Percentiles rank a stretch among this genome's conserved stretches.
Evolutionary conservation across 768 basidiomycete species (phyloP).

Genomic region (Epithele typhae): DNA sequence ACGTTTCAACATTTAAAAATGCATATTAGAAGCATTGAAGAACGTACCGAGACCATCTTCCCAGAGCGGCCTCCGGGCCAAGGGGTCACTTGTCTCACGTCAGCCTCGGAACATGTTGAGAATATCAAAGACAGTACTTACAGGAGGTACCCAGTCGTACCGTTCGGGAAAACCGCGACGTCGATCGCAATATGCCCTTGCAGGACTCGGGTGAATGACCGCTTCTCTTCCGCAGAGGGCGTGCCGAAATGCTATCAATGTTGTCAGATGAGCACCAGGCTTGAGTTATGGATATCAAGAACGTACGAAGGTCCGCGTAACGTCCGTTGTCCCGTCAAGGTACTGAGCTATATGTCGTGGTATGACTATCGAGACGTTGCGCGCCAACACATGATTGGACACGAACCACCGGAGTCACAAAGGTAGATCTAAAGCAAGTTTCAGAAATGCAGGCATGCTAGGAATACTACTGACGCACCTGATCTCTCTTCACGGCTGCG

Average conservation of each 20-base stretch:
- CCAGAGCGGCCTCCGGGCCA: slow-evolving; percentile 78
- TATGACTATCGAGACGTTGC: not conserved
- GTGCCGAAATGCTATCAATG: slow-evolving; percentile 77
- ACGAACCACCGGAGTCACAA: slow-evolving; percentile 82
- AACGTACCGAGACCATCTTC: slow-evolving; percentile 75
- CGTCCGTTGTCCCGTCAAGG: slow-evolving; percentile 92
- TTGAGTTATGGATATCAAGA: slow-evolving; percentile 16
- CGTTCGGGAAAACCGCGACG: slow-evolving; percentile 73
- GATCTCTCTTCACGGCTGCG: slow-evolving; percentile 69
- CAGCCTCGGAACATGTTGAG: not conserved
- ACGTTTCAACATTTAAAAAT: no score
- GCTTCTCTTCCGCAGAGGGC: slow-evolving; percentile 76
- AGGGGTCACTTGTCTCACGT: slow-evolving; percentile 60
- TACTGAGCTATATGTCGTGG: slow-evolving; percentile 58
- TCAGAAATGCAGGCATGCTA: no score
- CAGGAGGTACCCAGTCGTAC: slow-evolving; percentile 68
- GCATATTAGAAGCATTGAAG: no score
- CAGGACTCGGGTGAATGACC: slow-evolving; percentile 87
- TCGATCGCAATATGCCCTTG: slow-evolving; percentile 93
- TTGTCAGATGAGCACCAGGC: not conserved
- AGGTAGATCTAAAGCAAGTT: slow-evolving; percentile 70
- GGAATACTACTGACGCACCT: no score
- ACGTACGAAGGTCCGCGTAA: slow-evolving; percentile 90
- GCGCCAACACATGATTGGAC: no score
- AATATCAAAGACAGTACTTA: slow-evolving; percentile 24